Evolutionary conservation across 2,329 filamentous ascomycete genomes (phyloP).

Genomic region (Davidsoniella eucalypti): DNA sequence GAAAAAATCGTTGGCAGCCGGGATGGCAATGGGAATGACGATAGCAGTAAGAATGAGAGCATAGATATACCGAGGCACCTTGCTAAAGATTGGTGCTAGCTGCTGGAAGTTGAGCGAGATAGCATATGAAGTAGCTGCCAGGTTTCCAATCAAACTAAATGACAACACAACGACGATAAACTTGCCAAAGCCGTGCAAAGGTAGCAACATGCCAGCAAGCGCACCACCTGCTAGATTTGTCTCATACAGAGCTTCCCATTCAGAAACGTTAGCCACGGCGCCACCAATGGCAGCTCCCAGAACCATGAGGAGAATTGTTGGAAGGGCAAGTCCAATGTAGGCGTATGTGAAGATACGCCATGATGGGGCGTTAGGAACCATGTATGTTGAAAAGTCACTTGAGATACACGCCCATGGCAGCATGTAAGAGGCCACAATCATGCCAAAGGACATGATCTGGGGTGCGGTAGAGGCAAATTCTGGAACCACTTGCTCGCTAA

Average conservation of each 20-base stretch:
- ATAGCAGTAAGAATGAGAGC: slow-evolving; percentile 40
- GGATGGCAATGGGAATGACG: slow-evolving; percentile 41
- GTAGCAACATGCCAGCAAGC: slow-evolving; percentile 40
- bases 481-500: slow-evolving; percentile 29
- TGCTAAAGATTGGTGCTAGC: slow-evolving; percentile 40
- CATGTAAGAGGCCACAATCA: slow-evolving; percentile 46
- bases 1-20: slow-evolving; percentile 40
- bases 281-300: slow-evolving; percentile 49
- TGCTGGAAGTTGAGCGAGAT: slow-evolving; percentile 46
- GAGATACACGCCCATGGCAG: slow-evolving; percentile 43
- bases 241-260: slow-evolving; percentile 38
- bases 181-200: slow-evolving; percentile 42
- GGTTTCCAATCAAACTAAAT: slow-evolving; percentile 41
- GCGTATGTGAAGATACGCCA: slow-evolving; percentile 34
- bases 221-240: slow-evolving; percentile 39
- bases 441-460: slow-evolving; percentile 37
- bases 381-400: slow-evolving; percentile 45
- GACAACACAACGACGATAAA: slow-evolving; percentile 44
- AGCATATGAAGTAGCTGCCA: slow-evolving; percentile 42
- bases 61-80: slow-evolving; percentile 40
- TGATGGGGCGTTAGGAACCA: slow-evolving; percentile 31
- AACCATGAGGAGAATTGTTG: slow-evolving; percentile 42
- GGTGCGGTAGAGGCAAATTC: slow-evolving; percentile 17
- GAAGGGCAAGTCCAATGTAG: slow-evolving; percentile 37
- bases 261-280: slow-evolving; percentile 34